Evolutionary conservation across 768 basidiomycete species (phyloP), one percentile per base, ranked within the genome.

Genomic region (Podaxis rugospora): DNA sequence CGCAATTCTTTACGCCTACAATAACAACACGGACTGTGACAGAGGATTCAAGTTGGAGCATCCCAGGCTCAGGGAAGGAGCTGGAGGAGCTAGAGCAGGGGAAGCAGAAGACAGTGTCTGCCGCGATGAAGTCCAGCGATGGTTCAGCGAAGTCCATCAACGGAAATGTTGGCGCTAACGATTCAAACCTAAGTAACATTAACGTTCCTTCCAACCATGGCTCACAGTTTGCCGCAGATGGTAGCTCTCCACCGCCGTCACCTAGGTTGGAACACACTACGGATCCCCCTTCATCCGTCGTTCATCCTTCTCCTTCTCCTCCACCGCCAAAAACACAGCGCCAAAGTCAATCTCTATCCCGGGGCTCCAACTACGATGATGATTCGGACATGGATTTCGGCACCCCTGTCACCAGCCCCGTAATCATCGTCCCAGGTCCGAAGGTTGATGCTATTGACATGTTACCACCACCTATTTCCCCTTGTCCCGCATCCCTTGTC

Each of bases 321-420:
- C 14, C 36, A 21, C 27, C n/a, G 6, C 23, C 23, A 9, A 16
- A 13, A 14, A 25, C 7, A 16, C 57, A 39, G 14, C 42, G 14
- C 7, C 32, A 32, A 32, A 32, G 11, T 13, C 4, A n/a, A 40
- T 23, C 13, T 25, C 40, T 27, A n/a, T 4, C 23, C 50, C 36
- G 16, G 39, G 18, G 37, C 11, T 39, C 37, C 9, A 40, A 51
- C 21, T 40, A 59, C 18, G 57, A 51, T 27, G 57, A 59, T 3
- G 57, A 59, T 42, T 59, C 57, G 10, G 57, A 59, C 32, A 59
- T 59, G 57, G 57, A 59, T 27, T 59, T 59, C 25, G 57, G 57
- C 42, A 59, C 57, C 4, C 57, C 57, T 10, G 57, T 59, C n/a
- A 59, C 57, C 6, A 59, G 57, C 18, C 57, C 57, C 37, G 57